Evolutionary conservation across 495 filamentous ascomycete genomes (phyloP).

Genomic region (Penicillium macrosclerotiorum): DNA sequence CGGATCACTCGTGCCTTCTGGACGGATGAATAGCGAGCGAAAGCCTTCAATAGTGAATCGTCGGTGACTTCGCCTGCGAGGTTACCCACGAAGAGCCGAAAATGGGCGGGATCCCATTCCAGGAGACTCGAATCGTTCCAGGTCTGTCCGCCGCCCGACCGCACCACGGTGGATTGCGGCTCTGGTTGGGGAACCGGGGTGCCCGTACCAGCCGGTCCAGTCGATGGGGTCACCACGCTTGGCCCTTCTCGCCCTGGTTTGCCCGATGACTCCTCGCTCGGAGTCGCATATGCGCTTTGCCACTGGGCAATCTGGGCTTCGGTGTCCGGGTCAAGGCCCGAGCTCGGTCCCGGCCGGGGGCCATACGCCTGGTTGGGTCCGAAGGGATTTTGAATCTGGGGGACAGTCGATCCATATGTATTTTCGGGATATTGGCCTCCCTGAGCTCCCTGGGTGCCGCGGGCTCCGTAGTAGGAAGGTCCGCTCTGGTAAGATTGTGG

Average conservation of each 20-base stretch:
- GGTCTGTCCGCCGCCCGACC: slow-evolving; percentile 82
- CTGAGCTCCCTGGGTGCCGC: no score
- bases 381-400: slow-evolving; percentile 86
- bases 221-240: slow-evolving; percentile 31
- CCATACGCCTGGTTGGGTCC: slow-evolving; percentile 50
- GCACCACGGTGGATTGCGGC: slow-evolving; percentile 69
- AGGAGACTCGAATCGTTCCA: slow-evolving; percentile 85
- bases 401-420: slow-evolving; percentile 56
- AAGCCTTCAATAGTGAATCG: slow-evolving; percentile 91
- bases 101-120: slow-evolving; percentile 95
- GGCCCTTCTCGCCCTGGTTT: slow-evolving; percentile 20
- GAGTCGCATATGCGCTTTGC: slow-evolving; percentile 82
- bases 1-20: slow-evolving; percentile 93
- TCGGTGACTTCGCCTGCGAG: slow-evolving; percentile 98
- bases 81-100: slow-evolving; percentile 93
- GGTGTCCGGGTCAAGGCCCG: slow-evolving; percentile 75
- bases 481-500: slow-evolving; percentile 44
- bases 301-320: slow-evolving; percentile 94
- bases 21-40: slow-evolving; percentile 80
- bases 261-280: slow-evolving; percentile 23
- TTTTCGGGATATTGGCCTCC: slow-evolving; percentile 51
- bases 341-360: slow-evolving; percentile 34
- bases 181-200: slow-evolving; percentile 43
- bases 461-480: slow-evolving; percentile 50
- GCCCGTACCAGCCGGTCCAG: slow-evolving; percentile 33